Conservation (phyloP, 108 stramenopile species). For the Epithemia pelagica region DNA sequence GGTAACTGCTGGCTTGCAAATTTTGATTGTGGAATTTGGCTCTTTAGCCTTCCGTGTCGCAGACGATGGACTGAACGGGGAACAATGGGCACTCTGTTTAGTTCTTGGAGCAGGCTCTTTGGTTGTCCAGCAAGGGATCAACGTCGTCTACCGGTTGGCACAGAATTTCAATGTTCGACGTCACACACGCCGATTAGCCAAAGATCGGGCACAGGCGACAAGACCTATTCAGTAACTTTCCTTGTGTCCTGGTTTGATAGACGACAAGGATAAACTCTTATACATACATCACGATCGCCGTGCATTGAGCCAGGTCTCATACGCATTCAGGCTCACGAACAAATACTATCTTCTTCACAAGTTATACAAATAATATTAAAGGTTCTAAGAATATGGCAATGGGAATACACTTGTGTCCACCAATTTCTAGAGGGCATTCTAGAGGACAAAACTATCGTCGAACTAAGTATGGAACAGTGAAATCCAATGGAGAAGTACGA, state of each 20-base stretch:
- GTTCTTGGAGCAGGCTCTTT: constrained; percentile 50
- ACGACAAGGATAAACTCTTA: no score
- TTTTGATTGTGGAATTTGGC: constrained; percentile 87
- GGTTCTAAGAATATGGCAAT: no score
- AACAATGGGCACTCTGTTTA: constrained; percentile 44
- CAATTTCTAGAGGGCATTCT: no score
- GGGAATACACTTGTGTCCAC: no score
- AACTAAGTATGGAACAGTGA: no score
- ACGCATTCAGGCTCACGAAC: no score
- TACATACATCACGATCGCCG: no score
- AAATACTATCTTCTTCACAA: no score
- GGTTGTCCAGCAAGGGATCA: constrained; percentile 58
- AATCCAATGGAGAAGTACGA: no score
- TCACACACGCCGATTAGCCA: background rate
- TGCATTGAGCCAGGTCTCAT: no score
- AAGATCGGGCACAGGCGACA: background rate
- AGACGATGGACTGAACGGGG: constrained; percentile 41
- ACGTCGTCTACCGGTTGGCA: constrained; percentile 26
- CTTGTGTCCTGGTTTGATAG: background rate
- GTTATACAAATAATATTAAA: no score
- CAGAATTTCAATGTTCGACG: constrained; percentile 4
- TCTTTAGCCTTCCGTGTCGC: constrained; percentile 62
- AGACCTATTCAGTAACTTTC: background rate
- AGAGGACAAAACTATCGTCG: no score
- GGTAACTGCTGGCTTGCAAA: constrained; percentile 75